Evolutionary conservation across 257 asterid genomes (phyloP), one percentile per base, ranked within the genome.

Genomic region (Paraleonurus japonicus): DNA sequence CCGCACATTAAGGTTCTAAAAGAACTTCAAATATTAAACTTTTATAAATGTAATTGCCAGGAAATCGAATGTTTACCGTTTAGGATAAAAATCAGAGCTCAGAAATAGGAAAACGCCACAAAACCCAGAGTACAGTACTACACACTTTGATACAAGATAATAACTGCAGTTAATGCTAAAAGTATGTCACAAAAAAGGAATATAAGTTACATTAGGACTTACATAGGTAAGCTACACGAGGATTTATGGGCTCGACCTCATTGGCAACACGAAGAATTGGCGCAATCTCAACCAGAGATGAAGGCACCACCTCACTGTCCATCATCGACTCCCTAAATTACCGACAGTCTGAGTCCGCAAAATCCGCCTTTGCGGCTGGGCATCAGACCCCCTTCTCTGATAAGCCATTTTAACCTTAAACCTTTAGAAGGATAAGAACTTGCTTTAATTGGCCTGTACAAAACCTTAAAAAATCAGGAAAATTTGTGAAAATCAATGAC

Each of bases 231-330:
- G 98, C 98, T 71, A 94, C 99, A 80, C 99, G 87, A 7, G 96
- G 86, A 67, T 91, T 88, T 69, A 81, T 91, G 43, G 91, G 81
- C 84, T 94, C 99, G 39, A 94, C 99, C 81, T 94, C 99, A 62
- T 94, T 94, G 71, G 99, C 99, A 68, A 94, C 99, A 70, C 99
- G 99, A 37, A 94, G 96, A 82, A 94, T 91, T 47, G 96, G 99
- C 0, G 99, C 99, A 71, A 94, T 94, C 78, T 91, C 98, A 65
- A 88, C 96, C 33, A 94, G 75, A 62, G 99, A 94, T 39, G 99
- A 94, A 0, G 99, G 99, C 12, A 94, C 98, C 73, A 94, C 96
- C 78, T 94, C 99, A 86, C 99, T 94, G 33, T 94, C 99, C 92
- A 91, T 93, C 96, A 90, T 86, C 4, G 98, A 85, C 81, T 94